These are phyloP conservation scores for Solanum hybrid DNA, from an alignment of 305 asterid genomes.

Conservation along the genomic window DNA sequence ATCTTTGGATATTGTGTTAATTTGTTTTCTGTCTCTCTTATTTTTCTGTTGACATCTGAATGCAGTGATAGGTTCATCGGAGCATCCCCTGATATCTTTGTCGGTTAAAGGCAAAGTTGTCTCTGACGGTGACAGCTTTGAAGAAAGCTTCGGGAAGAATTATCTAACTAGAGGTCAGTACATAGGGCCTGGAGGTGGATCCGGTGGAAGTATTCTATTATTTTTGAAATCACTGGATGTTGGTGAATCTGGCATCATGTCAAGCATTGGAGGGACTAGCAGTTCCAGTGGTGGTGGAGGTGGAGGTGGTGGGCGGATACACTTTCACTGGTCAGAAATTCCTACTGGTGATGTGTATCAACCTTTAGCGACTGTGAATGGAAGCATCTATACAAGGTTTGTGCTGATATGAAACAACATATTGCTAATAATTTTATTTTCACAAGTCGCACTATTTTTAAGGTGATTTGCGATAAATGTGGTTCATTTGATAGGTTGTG, in stretches of 20 bases:
- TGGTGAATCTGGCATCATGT: constrained; percentile 50
- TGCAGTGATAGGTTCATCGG: constrained; percentile 90
- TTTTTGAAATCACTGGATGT: constrained; percentile 58
- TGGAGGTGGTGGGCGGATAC: constrained; percentile 98
- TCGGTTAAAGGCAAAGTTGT: constrained; percentile 67
- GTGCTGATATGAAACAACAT: constrained; percentile 14
- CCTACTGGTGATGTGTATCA: constrained; percentile 91
- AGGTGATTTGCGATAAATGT: background rate
- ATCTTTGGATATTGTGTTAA: background rate
- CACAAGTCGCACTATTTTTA: background rate
- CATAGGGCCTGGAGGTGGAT: constrained; percentile 90
- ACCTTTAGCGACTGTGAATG: constrained; percentile 79
- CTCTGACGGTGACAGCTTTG: constrained; percentile 72
- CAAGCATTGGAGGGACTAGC: constrained; percentile 88
- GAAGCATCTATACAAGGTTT: constrained; percentile 69
- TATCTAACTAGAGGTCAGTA: constrained; percentile 12
- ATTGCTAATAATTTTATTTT: background rate
- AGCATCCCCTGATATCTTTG: constrained; percentile 65
- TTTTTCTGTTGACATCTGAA: constrained; percentile 11
- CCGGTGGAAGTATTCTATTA: constrained; percentile 92
- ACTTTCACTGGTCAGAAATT: constrained; percentile 93
- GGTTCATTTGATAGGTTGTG: background rate
- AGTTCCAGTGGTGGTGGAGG: constrained; percentile 62
- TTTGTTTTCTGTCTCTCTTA: constrained; percentile 10
- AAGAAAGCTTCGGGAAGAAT: constrained; percentile 24